Percentiles rank a stretch among this genome's conserved stretches.
Conservation (phyloP, 176 grass and related monocot species). For the Hsuehochloa calcarea region DNA sequence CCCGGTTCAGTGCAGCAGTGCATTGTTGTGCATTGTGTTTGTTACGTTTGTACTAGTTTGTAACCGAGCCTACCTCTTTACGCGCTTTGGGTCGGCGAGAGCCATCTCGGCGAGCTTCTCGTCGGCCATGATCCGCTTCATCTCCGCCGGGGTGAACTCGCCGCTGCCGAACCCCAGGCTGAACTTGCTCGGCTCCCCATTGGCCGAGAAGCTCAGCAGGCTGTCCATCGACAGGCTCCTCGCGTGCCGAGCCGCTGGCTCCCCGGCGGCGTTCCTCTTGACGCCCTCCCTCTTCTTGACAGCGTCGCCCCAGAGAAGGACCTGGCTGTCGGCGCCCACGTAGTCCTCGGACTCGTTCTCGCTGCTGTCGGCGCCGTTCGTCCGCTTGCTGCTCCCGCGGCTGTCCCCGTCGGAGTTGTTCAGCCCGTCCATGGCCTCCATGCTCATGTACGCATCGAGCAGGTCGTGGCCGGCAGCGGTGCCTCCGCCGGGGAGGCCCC, state of each 20-base stretch:
- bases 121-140: constrained; percentile 96
- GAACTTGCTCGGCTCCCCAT: constrained; percentile 50
- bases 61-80: constrained; percentile 56
- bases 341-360: constrained; percentile 92
- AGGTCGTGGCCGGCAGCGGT: constrained; percentile 53
- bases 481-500: neutral
- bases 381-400: constrained; percentile 74
- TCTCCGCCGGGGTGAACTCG: constrained; percentile 80
- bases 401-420: constrained; percentile 83
- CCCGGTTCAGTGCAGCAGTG: neutral
- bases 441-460: constrained; percentile 84
- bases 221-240: constrained; percentile 91
- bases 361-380: constrained; percentile 86
- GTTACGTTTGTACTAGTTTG: neutral
- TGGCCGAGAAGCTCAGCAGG: constrained; percentile 58
- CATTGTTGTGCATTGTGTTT: neutral
- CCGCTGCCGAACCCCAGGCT: constrained; percentile 88
- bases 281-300: constrained; percentile 41
- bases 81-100: constrained; percentile 85
- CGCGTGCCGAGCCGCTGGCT: constrained; percentile 36
- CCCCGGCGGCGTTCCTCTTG: constrained; percentile 46
- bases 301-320: constrained; percentile 37
- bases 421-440: constrained; percentile 77
- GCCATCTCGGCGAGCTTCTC: constrained; percentile 98
- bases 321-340: constrained; percentile 44